Evolutionary conservation across 2,329 filamentous ascomycete genomes (phyloP), one percentile per base, ranked within the genome.

Genomic region (Botrytis cinerea): DNA sequence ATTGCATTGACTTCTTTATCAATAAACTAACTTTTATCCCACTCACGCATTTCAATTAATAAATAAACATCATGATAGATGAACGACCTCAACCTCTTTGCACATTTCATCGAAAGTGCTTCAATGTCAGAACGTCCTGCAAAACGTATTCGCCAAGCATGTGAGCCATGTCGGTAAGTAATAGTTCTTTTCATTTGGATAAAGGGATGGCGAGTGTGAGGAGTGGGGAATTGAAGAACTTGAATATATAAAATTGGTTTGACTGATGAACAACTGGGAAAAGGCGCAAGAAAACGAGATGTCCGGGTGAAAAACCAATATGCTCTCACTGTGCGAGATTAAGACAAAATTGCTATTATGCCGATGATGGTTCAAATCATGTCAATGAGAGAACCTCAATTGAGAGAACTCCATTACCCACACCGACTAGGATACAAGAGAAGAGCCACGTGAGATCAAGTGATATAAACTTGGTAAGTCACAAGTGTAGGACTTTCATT

Each of bases 251-350:
- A 20, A 43, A 32, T 22, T 68, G 25, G 22, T 14, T 43, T 73
- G 67, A 74, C 48, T 70, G 25, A 73, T 51, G 20, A n/a, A 45
- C 20, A 54, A 43, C 20, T 12, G 38, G 22, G 38, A 57, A 28
- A 32, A 87, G 85, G 73, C 82, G 85, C 60, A 87, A 87, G 78
- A 87, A 87, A 77, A 83, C 84, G 45, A 83, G 83, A 79, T 87
- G 86, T 74, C 84, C 85, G 1, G 86, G 86, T 14, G 85, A 87
- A 76, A 83, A 84, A 73, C 86, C 86, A 0, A 76, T 81, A 0
- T 87, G 86, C 76, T 86, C 85, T 2, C 82, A 85, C 70, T 87
- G 86, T 78, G 80, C 82, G 46, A 82, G 86, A n/a, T 80, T 87
- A 45, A 81, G 83, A 8, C 85, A 87, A 76, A 78, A 78, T 74